phyloP scores from a whole-genome alignment of 73 alveolate species.

The Paramecium caudatum region DNA sequence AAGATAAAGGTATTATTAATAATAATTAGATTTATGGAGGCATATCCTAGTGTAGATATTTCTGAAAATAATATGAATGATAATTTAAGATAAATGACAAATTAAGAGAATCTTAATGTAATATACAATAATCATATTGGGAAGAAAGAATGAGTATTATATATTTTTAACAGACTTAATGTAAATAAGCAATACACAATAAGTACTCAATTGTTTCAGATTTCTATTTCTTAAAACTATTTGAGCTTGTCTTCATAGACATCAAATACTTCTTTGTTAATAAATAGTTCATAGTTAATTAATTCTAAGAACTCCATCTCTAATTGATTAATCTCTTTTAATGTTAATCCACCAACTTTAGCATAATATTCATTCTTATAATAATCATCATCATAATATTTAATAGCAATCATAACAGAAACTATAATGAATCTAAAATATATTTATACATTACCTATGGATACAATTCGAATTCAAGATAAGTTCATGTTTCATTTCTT shows the following conservation, averaged over 20 bases:
- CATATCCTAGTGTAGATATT: slow-evolving; percentile 83
- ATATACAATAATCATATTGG: slow-evolving; percentile 73
- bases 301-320: slow-evolving; percentile 83
- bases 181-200: no score
- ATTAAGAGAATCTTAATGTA: slow-evolving; percentile 68
- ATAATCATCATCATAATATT: slow-evolving; percentile 85
- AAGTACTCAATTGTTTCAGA: background rate
- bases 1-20: slow-evolving; percentile 10
- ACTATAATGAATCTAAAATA: slow-evolving; percentile 83
- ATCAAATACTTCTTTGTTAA: slow-evolving; percentile 79
- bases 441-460: slow-evolving; percentile 74
- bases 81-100: slow-evolving; percentile 61
- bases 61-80: slow-evolving; percentile 64
- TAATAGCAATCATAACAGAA: slow-evolving; percentile 84
- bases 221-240: slow-evolving; percentile 4
- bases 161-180: background rate
- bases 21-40: slow-evolving; percentile 83
- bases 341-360: slow-evolving; percentile 87
- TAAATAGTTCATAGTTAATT: slow-evolving; percentile 83
- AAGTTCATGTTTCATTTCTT: slow-evolving; percentile 71
- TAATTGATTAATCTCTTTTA: slow-evolving; percentile 80
- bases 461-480: slow-evolving; percentile 74
- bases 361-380: slow-evolving; percentile 85
- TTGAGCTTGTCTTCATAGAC: slow-evolving; percentile 74
- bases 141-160: slow-evolving; percentile 47